Evolutionary conservation across 768 basidiomycete species (phyloP), one percentile per base, ranked within the genome.

Genomic region (Cystobasidium tubakii): DNA sequence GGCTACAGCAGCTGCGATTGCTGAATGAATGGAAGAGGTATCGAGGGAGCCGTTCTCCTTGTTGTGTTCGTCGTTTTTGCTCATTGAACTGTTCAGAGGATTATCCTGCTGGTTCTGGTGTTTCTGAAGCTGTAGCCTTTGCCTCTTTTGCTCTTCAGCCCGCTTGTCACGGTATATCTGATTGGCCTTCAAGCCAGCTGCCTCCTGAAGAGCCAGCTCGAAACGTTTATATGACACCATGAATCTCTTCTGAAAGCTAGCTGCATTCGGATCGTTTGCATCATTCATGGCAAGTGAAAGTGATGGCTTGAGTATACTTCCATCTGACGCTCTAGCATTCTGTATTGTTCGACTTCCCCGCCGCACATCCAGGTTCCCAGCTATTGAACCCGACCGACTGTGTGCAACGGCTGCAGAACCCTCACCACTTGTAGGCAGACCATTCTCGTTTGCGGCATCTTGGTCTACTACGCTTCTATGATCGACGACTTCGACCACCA

Each of bases 401-500:
- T 50, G 46, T 50, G 46, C 7, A 4, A 3, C n/a, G 21, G 46
- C 46, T 17, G 46, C 46, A 50, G 46, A 9, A 15, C 46, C 46
- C 21, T 50, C 46, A 50, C 46, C 46, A n/a, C 46, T 21, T 50
- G 46, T 19, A 50, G 46, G 46, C 46, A 50, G 12, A 3, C 46
- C 46, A 21, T 21, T 50, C 10, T 50, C 46, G 46, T 50, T 50
- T 21, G 21, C 46, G n/a, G 46, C 46, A n/a, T 50, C 46, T 19
- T 50, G 46, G 46, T 50, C 46, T 21, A 39, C 64, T 23, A 43
- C 39, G 21, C 27, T 43, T 67, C 83, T 79, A 66, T 80, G 82
- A 73, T 84, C 83, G 76, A 82, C 81, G n/a, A 84, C 78, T 73
- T 84, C 83, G 64, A 84, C 82, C 23, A 83, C 82, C 21, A 83